A percentile compares a stretch with the other conserved stretches of the same genome.
Conservation (phyloP, 768 basidiomycete species). For the Tricholoma saponaceum region DNA sequence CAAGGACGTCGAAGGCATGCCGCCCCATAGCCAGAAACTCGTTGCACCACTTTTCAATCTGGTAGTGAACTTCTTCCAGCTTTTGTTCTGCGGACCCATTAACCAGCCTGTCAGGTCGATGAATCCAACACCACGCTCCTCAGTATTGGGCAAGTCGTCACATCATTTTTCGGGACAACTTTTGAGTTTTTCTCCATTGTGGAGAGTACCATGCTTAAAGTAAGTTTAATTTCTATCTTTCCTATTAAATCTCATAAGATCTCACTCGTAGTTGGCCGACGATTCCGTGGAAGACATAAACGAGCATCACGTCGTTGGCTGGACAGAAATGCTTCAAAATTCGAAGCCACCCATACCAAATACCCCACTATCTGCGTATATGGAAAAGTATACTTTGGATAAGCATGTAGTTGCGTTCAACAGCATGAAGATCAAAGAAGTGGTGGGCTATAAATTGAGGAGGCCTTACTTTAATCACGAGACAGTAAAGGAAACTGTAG, state of each 20-base stretch:
- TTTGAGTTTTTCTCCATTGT: constrained; percentile 79
- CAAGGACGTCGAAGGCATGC: constrained; percentile 59
- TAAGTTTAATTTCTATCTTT: constrained; percentile 19
- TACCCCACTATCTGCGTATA: constrained; percentile 73
- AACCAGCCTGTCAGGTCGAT: constrained; percentile 43
- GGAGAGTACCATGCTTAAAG: constrained; percentile 65
- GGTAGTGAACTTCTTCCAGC: constrained; percentile 33
- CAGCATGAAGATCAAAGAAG: constrained; percentile 68
- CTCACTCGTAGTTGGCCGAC: constrained; percentile 49
- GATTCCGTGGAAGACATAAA: constrained; percentile 81
- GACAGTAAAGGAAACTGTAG: constrained; percentile 63
- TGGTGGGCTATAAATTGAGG: constrained; percentile 67
- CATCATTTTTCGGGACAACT: constrained; percentile 71
- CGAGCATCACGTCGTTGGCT: constrained; percentile 75
- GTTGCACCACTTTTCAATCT: constrained; percentile 82
- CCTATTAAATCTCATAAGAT: neutral
- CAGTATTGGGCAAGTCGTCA: constrained; percentile 61
- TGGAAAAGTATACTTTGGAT: constrained; percentile 68
- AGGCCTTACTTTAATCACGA: constrained; percentile 60
- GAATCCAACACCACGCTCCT: constrained; percentile 69
- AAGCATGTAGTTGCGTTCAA: constrained; percentile 67
- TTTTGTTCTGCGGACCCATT: neutral
- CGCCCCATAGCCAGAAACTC: constrained; percentile 50
- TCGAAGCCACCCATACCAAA: constrained; percentile 70
- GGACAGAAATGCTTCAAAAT: constrained; percentile 75